phyloP scores from a whole-genome alignment of 2,329 filamentous ascomycete genomes.

The Colletotrichum neosansevieriae region DNA sequence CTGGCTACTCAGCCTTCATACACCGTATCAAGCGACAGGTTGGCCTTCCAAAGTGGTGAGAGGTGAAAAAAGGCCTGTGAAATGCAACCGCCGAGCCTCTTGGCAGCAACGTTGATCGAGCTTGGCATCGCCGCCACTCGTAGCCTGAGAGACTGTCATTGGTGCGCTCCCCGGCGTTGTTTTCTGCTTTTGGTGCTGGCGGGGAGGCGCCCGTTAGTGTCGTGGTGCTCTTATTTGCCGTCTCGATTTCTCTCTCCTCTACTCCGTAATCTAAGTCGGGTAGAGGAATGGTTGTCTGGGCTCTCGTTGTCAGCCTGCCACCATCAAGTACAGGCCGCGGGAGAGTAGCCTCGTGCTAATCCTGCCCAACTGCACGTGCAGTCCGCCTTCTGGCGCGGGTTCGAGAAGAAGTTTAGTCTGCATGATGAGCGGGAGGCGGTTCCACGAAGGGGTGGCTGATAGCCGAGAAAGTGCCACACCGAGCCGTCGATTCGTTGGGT shows the following conservation, averaged over 20 bases:
- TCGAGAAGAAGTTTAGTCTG: constrained; percentile 36
- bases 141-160: constrained; percentile 12
- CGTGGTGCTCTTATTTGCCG: not conserved
- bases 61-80: not conserved
- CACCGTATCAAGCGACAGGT: not conserved
- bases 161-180: constrained; percentile 26
- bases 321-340: not conserved
- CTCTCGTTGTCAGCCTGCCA: not conserved
- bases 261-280: too few species aligned
- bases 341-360: not conserved
- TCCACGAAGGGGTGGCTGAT: constrained; percentile 17
- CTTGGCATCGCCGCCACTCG: constrained; percentile 39
- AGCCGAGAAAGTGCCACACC: constrained; percentile 23
- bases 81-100: constrained; percentile 35
- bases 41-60: not conserved
- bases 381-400: constrained; percentile 37
- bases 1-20: constrained; percentile 11
- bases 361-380: constrained; percentile 14
- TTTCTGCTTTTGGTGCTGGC: constrained; percentile 32
- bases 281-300: not conserved
- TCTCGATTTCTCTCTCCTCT: too few species aligned
- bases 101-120: constrained; percentile 39
- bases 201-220: constrained; percentile 22
- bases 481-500: constrained; percentile 16
- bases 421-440: constrained; percentile 14